Base-by-base conservation (phyloP, 2,329 filamentous ascomycete species). In the Ophiostoma perfectum region DNA sequence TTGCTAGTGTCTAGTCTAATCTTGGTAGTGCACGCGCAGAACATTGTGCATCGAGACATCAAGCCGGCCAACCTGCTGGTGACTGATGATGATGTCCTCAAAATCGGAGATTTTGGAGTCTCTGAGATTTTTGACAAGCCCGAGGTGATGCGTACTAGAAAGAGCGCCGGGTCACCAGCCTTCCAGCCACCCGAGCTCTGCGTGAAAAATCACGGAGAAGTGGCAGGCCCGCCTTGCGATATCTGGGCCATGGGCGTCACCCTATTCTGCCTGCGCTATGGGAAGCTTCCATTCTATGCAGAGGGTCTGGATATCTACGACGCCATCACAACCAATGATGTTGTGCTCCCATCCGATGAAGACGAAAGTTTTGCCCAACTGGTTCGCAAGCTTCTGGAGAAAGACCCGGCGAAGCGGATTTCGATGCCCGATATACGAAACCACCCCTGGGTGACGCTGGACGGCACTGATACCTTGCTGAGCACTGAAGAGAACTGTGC, bases 211-310 rank as follows among this genome's bases (percentile, higher is more conserved):
- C 94, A 97, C 76, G 92, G 91, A 0, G 89, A 93, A 72, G 89
- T 98, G 1, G 94, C 91, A 2, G 95, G 95, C 11, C 90, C 87
- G 73, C 93, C 94, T 4, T 92, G 92, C 4, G 95, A 99, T 78
- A 93, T 99, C 67, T 99, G 95, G 95, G 96, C 94, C 3, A 98
- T 98, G 94, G 95, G 95, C 6, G 89, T 97, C 8, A 96, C 93
- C 1, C 81, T 99, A 2, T 98, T 94, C 77, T 99, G 95, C 77
- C 83, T 99, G 52, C 88, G 90, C 70, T 98, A 96, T 74, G 95
- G 95, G 44, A 84, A 82, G 65, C 89, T 99, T 70, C 95, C 95
- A 0, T 99, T 98, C 75, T 86, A 89, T 68, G 81, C 86, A 5
- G 88, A 87, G 18, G 88, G 97, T 70, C 81, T 97, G 68, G 93